Base-by-base conservation (phyloP, 1,284 basidiomycete species). In the Sanghuangporus weigelae region DNA sequence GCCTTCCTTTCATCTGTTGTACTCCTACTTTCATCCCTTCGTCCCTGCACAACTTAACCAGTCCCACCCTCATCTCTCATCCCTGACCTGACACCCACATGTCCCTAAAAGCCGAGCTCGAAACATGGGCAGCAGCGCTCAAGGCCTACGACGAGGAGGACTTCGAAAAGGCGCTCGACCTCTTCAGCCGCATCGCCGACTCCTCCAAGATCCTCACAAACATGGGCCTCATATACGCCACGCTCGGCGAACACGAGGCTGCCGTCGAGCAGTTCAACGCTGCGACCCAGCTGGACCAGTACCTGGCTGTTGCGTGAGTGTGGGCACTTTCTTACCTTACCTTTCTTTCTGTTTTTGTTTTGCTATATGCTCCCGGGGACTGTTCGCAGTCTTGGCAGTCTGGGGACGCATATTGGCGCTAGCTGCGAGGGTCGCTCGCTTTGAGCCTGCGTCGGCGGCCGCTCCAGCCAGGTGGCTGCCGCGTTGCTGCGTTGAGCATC, bases 151-250 rank as follows among this genome's bases (percentile, higher is more conserved):
- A 96, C 69, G 85, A 84, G 19, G 83, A 91, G 69, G 86, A 95
- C 73, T 93, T 91, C 72, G 84, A 87, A 60, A 81, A 81, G 68
- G 79, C 90, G 35, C 78, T 96, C 44, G 80, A 86, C 61, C 79
- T 89, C 48, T 96, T 96, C 75, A 81, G 90, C 88, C 75, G 76
- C 58, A 95, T 95, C 68, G 87, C 85, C 1, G 90, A 94, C 72
- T 89, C 89, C 14, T 93, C 91, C 67, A 95, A 93, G 78, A 91
- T 96, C 71, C 82, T 91, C 64, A 92, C 90, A 62, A 96, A 96
- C 73, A 92, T 95, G 77, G 94, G 90, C 31, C 81, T 96, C 66
- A 95, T 96, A 70, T 90, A 92, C 70, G 94, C 94, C 42, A 94
- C 92, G 55, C 79, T 93, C 19, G 92, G 93, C 67, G 85, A 92